These are phyloP conservation scores for Chlorella ohadii DNA, from an alignment of 139 green algal species.

Conservation along the genomic window DNA sequence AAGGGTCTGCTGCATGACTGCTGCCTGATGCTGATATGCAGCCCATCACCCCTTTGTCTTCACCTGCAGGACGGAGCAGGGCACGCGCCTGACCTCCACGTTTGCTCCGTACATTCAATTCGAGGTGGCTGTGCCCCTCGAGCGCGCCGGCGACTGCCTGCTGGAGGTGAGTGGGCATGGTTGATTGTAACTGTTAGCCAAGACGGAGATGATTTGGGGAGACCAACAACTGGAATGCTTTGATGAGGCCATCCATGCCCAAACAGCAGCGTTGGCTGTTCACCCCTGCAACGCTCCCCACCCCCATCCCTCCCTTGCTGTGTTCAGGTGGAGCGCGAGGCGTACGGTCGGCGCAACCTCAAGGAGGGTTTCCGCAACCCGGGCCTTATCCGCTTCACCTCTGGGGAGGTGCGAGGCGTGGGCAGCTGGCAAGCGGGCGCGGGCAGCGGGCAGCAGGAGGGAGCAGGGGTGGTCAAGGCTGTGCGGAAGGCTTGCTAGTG, in stretches of 20 bases:
- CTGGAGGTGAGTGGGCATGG: constrained; percentile 14
- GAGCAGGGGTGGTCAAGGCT: too few species aligned
- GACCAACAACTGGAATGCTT: too few species aligned
- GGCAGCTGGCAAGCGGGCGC: too few species aligned
- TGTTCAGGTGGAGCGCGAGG: constrained; percentile 7
- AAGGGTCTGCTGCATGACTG: too few species aligned
- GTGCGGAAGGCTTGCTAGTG: too few species aligned
- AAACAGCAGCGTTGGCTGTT: too few species aligned
- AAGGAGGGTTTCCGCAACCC: constrained; percentile 63
- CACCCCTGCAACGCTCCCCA: background rate
- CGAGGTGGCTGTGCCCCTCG: constrained; percentile 68
- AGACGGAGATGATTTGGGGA: background rate
- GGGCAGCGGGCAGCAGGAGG: too few species aligned
- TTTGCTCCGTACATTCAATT: constrained; percentile 45
- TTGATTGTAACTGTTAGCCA: background rate
- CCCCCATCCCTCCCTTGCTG: background rate
- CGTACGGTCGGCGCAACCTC: constrained; percentile 50
- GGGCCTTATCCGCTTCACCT: constrained; percentile 63
- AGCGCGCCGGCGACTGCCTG: constrained; percentile 62
- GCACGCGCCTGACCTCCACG: constrained; percentile 23
- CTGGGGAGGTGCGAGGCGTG: background rate
- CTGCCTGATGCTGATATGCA: too few species aligned
- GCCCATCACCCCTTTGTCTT: too few species aligned
- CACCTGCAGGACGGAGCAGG: constrained; percentile 34
- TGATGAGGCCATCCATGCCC: too few species aligned